Evolutionary conservation across 2,329 filamentous ascomycete genomes (phyloP).

Genomic region (Neofusicoccum parvum): DNA sequence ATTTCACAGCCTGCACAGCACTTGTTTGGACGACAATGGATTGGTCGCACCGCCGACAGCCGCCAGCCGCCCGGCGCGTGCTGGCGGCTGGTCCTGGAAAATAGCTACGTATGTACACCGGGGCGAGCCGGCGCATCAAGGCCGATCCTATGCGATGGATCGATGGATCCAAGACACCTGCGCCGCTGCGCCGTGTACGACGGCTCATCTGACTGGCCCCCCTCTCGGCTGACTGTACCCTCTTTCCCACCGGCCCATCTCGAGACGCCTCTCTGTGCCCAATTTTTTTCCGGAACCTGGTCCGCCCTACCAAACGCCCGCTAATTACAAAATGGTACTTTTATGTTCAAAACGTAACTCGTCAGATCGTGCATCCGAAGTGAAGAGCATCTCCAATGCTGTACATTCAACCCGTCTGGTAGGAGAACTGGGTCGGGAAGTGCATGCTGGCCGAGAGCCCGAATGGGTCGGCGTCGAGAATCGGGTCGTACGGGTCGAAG

Average conservation of each 20-base stretch:
- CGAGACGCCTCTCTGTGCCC: constrained; percentile 11
- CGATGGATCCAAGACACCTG: neutral
- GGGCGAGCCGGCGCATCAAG: constrained; percentile 19
- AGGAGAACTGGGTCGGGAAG: constrained; percentile 82
- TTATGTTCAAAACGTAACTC: constrained; percentile 6
- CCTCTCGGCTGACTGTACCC: neutral
- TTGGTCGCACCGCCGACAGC: constrained; percentile 15
- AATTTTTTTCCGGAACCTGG: neutral
- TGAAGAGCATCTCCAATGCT: constrained; percentile 22
- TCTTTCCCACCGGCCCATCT: neutral
- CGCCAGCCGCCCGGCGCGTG: constrained; percentile 1
- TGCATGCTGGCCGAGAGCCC: constrained; percentile 93
- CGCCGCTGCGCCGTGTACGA: constrained; percentile 14
- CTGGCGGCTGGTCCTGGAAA: constrained; percentile 6
- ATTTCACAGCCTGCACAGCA: neutral
- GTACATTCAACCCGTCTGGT: constrained; percentile 48
- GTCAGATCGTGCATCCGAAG: constrained; percentile 15
- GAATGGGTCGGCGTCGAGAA: constrained; percentile 91
- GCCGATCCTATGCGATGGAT: neutral
- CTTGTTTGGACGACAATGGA: neutral
- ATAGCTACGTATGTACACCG: constrained; percentile 20
- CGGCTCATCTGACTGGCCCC: constrained; percentile 3
- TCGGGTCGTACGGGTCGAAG: constrained; percentile 77
- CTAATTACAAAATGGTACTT: constrained; percentile 17
- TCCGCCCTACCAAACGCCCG: constrained; percentile 12